Base-by-base conservation (phyloP, 208 protist species). In the Trypanosoma boissoni region DNA sequence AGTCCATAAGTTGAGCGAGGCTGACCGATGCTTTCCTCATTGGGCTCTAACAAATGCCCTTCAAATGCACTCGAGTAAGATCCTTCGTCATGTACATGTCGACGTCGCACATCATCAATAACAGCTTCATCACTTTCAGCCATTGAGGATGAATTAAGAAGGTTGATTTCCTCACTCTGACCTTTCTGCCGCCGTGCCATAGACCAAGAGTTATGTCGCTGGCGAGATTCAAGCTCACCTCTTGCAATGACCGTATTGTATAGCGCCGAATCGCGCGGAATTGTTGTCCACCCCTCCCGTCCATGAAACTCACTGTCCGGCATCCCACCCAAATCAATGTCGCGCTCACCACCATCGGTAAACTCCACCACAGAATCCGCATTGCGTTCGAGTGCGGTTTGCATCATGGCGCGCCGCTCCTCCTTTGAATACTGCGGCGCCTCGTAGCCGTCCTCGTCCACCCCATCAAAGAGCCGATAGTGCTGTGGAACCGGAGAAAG, bases 1-100 rank as follows among this genome's bases (percentile, higher is more conserved):
- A 92, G 37, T 3, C 72, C 86, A 51, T 95, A 95, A 20, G 77
- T 86, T 54, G 81, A 91, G 27, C 85, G 76, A n/a, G 86, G 78
- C 31, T 88, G 75, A 5, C 81, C 79, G 32, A 91, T 69, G 41
- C 78, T 86, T 42, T 88, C 78, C 52, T 60, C 48, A 43, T 78
- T 76, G 0, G 82, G 83, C 49, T 68, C 75, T 6, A 92, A 57
- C 45, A 88, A 69, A 62, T 90, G 79, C 1, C 76, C 78, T 32
- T 88, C 86, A 39, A 89, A 59, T 9, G 50, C 45, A 51, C 41
- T 60, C 1, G 69, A 79, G 51, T 89, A 87, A 24, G 67, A 55
- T 6, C 81, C 70, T 2, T 85, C 79, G 39, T 86, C 76, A 48
- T 80, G 65, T 49, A 70, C 65, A 10, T 63, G 56, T 10, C 69